Conservation (phyloP, 768 basidiomycete species). For the Psilocybe cubensis region DNA sequence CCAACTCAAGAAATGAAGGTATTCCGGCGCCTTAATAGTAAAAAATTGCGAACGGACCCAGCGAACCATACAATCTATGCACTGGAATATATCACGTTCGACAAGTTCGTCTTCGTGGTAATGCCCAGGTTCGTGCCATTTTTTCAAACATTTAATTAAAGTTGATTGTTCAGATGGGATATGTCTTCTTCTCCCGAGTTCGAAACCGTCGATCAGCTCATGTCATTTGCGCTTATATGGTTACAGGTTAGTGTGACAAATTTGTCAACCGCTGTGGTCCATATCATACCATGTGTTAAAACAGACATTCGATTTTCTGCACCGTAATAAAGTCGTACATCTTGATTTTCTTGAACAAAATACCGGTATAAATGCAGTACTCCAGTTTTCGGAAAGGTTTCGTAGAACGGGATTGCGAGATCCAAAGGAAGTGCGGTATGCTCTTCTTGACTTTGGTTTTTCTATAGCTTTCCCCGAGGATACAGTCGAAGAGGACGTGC, state of each 20-base stretch:
- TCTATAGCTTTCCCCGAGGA: too few species aligned
- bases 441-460: not conserved
- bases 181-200: not conserved
- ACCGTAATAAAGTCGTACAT: constrained; percentile 18
- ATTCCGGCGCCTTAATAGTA: constrained; percentile 14
- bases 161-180: constrained; percentile 3
- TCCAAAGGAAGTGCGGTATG: not conserved
- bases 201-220: constrained; percentile 1
- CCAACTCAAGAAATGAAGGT: constrained; percentile 15
- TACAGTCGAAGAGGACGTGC: too few species aligned
- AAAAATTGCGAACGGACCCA: constrained; percentile 12
- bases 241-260: not conserved
- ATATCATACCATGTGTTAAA: not conserved
- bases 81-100: constrained; percentile 15
- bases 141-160: not conserved
- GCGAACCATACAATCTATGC: constrained; percentile 18
- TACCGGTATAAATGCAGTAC: constrained; percentile 13
- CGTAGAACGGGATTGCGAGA: constrained; percentile 2
- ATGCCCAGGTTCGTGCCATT: too few species aligned
- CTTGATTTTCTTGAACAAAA: constrained; percentile 15
- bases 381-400: not conserved
- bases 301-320: constrained; percentile 16
- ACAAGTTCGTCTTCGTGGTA: constrained; percentile 18
- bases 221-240: not conserved
- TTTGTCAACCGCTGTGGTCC: too few species aligned